Base-by-base conservation (phyloP, 2,329 filamentous ascomycete species). In the Colletotrichum gloeosporioides region DNA sequence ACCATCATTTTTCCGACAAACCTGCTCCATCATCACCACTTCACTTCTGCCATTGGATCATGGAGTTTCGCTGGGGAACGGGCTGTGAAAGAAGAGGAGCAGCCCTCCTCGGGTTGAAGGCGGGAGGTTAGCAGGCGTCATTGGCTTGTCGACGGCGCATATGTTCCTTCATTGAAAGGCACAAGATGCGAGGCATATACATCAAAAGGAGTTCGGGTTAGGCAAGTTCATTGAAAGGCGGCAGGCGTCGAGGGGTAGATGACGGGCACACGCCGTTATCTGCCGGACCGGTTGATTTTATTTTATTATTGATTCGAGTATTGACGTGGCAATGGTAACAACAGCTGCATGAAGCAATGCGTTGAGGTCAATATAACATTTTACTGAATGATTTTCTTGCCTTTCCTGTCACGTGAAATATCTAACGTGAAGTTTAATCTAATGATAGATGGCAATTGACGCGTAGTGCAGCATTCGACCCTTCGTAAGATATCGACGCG, bases 141-240 rank as follows among this genome's bases (percentile, higher is more conserved):
- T 73, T 73, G 64, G 70, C 53, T 74, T 73, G 71, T 63, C 65
- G 44, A 67, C n/a, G 29, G 59, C 25, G 73, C 70, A 69, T 73
- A 64, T 69, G 36, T 18, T 16, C 63, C 74, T 69, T 74, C 70
- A 73, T 64, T 65, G 70, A 57, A 73, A 76, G 74, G 74, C 6
- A 16, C n/a, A 31, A 22, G 29, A 53, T 71, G 85, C 80, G 80
- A 84, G 84, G 82, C 81, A 86, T 84, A 87, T 84, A 86, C 84
- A 88, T 84, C 79, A 88, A 89, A 88, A 87, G 83, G 81, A 73
- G 76, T 78, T 76, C 13, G 25, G 87, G 86, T 85, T 86, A 84
- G 85, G 78, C 78, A 79, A 82, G 80, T 63, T 57, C 25, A 57
- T 34, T 76, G 34, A 61, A 34, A 25, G 65, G 70, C 32, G 49